Conservation (phyloP, 2,329 filamentous ascomycete species). For the Coccinonectria pachysandricola region DNA sequence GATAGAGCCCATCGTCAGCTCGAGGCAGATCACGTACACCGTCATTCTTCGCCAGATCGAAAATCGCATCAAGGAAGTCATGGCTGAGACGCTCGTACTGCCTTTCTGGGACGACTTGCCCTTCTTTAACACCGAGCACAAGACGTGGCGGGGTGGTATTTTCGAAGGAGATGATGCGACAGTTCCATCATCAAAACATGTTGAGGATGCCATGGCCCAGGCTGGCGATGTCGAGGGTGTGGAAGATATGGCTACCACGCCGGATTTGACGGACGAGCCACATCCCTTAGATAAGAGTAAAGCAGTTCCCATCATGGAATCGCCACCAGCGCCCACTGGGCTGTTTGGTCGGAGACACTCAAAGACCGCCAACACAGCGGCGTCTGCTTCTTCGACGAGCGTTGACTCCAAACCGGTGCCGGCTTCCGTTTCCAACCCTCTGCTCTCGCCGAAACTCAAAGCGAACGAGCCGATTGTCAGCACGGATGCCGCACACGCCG, state of each 20-base stretch:
- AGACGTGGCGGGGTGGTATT: slow-evolving; percentile 76
- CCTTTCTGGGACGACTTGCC: slow-evolving; percentile 96
- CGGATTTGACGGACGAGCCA: slow-evolving; percentile 28
- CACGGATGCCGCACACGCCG: slow-evolving; percentile 55
- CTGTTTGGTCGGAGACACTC: slow-evolving; percentile 41
- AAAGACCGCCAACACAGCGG: slow-evolving; percentile 23
- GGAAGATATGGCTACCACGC: slow-evolving; percentile 32
- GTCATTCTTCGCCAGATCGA: slow-evolving; percentile 90
- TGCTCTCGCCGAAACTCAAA: slow-evolving; percentile 28
- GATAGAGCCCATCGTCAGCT: slow-evolving; percentile 93
- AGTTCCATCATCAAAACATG: slow-evolving; percentile 15
- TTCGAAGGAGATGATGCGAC: slow-evolving; percentile 50
- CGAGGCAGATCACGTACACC: slow-evolving; percentile 88
- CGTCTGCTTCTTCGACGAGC: slow-evolving; percentile 36
- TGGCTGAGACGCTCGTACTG: slow-evolving; percentile 81
- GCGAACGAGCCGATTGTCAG: slow-evolving; percentile 56
- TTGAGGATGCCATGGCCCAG: slow-evolving; percentile 19
- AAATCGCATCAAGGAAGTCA: slow-evolving; percentile 84
- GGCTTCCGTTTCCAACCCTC: slow-evolving; percentile 21
- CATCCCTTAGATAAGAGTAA: slow-evolving; percentile 46
- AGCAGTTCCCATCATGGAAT: slow-evolving; percentile 35
- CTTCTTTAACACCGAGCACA: slow-evolving; percentile 71
- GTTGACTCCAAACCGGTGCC: slow-evolving; percentile 35
- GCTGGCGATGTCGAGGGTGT: slow-evolving; percentile 38
- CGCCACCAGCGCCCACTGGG: slow-evolving; percentile 24